A percentile compares a stretch with the other conserved stretches of the same genome.
These are phyloP conservation scores for Aureobasidium sp. DNA, from an alignment of 2,329 filamentous ascomycete species.

Conservation along the genomic window DNA sequence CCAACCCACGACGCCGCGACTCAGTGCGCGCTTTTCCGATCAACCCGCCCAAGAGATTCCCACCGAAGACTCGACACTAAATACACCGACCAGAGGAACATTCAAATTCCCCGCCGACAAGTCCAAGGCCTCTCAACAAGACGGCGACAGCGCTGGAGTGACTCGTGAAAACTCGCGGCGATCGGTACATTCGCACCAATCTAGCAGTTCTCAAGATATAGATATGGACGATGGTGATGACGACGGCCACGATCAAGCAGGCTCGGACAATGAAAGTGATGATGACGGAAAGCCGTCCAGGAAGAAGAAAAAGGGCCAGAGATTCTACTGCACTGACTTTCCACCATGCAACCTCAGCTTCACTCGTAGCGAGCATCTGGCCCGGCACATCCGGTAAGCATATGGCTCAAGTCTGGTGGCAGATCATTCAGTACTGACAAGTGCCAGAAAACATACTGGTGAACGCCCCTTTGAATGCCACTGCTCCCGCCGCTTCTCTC, in stretches of 20 bases:
- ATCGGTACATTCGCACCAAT: slow-evolving; percentile 43
- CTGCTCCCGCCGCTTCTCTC: slow-evolving; percentile 84
- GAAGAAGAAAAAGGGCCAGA: slow-evolving; percentile 96
- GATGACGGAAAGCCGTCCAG: slow-evolving; percentile 68
- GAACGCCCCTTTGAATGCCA: slow-evolving; percentile 96
- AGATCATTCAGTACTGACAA: slow-evolving; percentile 16
- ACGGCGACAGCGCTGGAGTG: slow-evolving; percentile 3
- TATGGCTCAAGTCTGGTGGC: neutral
- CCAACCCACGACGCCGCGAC: slow-evolving; percentile 48
- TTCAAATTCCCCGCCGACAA: slow-evolving; percentile 36
- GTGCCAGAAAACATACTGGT: slow-evolving; percentile 80
- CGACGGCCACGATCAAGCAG: slow-evolving; percentile 58
- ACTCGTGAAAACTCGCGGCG: slow-evolving; percentile 10
- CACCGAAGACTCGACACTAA: slow-evolving; percentile 32
- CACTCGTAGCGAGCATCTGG: slow-evolving; percentile 89
- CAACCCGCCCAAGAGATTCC: slow-evolving; percentile 28
- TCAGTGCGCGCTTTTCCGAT: slow-evolving; percentile 32
- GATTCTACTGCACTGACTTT: slow-evolving; percentile 93
- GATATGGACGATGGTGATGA: slow-evolving; percentile 66
- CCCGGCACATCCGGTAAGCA: slow-evolving; percentile 77
- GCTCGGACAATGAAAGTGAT: slow-evolving; percentile 42
- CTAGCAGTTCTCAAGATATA: slow-evolving; percentile 53
- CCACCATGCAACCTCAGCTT: slow-evolving; percentile 92
- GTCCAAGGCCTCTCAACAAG: slow-evolving; percentile 31
- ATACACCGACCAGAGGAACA: slow-evolving; percentile 53